Evolutionary conservation across 1,139 yeast genomes (phyloP).

Genomic region (Hyphopichia pseudoburtonii): DNA sequence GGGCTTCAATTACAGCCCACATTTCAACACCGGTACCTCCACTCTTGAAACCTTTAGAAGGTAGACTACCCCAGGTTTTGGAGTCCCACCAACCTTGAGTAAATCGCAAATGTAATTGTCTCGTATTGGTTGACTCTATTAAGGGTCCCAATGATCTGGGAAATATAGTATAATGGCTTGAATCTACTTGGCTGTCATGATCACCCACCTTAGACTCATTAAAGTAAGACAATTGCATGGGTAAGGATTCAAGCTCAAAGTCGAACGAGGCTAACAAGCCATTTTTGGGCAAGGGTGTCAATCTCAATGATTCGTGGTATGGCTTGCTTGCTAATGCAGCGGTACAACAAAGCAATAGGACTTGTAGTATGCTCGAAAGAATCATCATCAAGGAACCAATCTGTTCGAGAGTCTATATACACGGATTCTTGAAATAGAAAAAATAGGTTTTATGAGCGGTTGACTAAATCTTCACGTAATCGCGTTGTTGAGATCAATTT

Average conservation of each 20-base stretch:
- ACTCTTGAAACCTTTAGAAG: constrained; percentile 64
- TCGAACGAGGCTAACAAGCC: constrained; percentile 65
- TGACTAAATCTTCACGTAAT: no score
- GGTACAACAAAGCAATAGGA: background rate
- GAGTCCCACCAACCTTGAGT: constrained; percentile 97
- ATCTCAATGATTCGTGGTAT: constrained; percentile 57
- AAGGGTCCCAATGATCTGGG: constrained; percentile 84
- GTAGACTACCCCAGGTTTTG: constrained; percentile 82
- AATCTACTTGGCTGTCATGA: constrained; percentile 13
- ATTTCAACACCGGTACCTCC: constrained; percentile 98
- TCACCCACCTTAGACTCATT: constrained; percentile 15
- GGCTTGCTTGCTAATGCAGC: constrained; percentile 3
- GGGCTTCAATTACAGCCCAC: constrained; percentile 82
- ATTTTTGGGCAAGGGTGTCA: constrained; percentile 73
- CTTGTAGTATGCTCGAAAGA: background rate
- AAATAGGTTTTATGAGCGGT: no score
- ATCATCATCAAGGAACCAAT: no score
- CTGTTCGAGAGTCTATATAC: no score
- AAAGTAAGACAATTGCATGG: constrained; percentile 32
- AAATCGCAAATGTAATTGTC: constrained; percentile 80
- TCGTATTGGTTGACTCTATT: constrained; percentile 61
- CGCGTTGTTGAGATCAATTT: no score
- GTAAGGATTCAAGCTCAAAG: constrained; percentile 59
- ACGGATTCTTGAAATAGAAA: no score
- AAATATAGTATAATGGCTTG: constrained; percentile 67